phyloP scores from a whole-genome alignment of 495 filamentous ascomycete species.

The Staphylotrichum longicolle region DNA sequence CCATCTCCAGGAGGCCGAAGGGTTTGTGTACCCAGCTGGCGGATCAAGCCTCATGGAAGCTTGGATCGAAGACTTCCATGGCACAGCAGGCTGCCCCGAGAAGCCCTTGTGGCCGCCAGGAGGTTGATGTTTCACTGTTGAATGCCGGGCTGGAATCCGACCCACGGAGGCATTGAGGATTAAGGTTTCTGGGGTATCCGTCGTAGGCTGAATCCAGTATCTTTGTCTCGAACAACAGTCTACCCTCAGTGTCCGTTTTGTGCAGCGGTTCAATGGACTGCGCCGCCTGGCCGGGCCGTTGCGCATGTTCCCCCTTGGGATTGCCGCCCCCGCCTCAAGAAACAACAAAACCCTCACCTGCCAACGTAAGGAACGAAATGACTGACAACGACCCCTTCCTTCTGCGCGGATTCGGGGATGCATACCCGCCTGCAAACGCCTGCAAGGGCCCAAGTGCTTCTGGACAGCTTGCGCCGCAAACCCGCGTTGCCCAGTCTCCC shows the following conservation, averaged over 20 bases:
- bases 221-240: too few relatives aligned
- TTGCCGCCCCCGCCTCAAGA: too few relatives aligned
- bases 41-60: not conserved
- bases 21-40: not conserved
- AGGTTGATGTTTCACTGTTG: not conserved
- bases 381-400: not conserved
- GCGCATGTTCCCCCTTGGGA: not conserved
- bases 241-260: too few relatives aligned
- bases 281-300: not conserved
- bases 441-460: too few relatives aligned
- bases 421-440: constrained; percentile 2
- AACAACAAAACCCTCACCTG: not conserved
- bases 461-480: too few relatives aligned
- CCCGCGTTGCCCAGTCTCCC: too few relatives aligned
- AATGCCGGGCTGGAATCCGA: not conserved
- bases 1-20: not conserved
- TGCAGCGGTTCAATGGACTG: too few relatives aligned
- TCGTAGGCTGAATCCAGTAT: not conserved
- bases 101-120: not conserved
- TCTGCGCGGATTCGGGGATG: not conserved
- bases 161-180: not conserved
- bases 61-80: constrained; percentile 3
- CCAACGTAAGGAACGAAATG: not conserved
- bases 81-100: constrained; percentile 4
- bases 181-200: not conserved